These are phyloP conservation scores for Amauroascus niger DNA, from an alignment of 2,329 filamentous ascomycete species.

Conservation along the genomic window DNA sequence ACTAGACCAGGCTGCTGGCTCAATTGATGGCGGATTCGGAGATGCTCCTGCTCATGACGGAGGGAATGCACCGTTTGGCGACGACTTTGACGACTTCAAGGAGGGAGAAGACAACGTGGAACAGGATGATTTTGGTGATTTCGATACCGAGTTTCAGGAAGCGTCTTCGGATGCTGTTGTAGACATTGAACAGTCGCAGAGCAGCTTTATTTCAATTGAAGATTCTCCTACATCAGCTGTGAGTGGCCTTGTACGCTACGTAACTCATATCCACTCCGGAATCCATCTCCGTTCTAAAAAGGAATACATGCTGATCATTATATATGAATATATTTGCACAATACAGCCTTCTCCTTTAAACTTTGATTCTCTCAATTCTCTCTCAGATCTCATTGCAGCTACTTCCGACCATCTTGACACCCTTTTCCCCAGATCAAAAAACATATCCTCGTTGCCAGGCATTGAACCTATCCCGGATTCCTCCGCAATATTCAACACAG, in stretches of 20 bases:
- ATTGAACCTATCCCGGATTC: slow-evolving; percentile 36
- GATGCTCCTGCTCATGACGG: slow-evolving; percentile 46
- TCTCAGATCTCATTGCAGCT: slow-evolving; percentile 34
- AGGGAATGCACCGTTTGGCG: slow-evolving; percentile 58
- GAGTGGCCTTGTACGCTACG: background rate
- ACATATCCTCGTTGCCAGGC: slow-evolving; percentile 27
- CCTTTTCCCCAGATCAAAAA: slow-evolving; percentile 36
- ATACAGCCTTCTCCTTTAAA: slow-evolving; percentile 38
- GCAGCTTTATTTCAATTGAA: slow-evolving; percentile 19
- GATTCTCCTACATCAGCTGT: slow-evolving; percentile 13
- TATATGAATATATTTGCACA: no score
- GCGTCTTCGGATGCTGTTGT: slow-evolving; percentile 19
- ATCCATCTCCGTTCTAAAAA: slow-evolving; percentile 4
- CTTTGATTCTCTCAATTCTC: slow-evolving; percentile 45
- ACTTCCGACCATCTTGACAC: slow-evolving; percentile 35
- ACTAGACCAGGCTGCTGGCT: slow-evolving; percentile 36
- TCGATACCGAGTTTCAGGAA: slow-evolving; percentile 57
- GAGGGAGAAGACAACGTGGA: slow-evolving; percentile 43
- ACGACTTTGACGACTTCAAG: slow-evolving; percentile 46
- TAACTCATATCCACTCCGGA: background rate
- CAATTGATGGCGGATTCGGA: slow-evolving; percentile 40
- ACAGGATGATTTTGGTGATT: slow-evolving; percentile 54
- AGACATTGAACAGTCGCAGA: slow-evolving; percentile 19
- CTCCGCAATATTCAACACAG: slow-evolving; percentile 64
- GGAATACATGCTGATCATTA: background rate